Evolutionary conservation across 352 stramenopile species (phyloP).

Genomic region (Phytophthora brassicae): DNA sequence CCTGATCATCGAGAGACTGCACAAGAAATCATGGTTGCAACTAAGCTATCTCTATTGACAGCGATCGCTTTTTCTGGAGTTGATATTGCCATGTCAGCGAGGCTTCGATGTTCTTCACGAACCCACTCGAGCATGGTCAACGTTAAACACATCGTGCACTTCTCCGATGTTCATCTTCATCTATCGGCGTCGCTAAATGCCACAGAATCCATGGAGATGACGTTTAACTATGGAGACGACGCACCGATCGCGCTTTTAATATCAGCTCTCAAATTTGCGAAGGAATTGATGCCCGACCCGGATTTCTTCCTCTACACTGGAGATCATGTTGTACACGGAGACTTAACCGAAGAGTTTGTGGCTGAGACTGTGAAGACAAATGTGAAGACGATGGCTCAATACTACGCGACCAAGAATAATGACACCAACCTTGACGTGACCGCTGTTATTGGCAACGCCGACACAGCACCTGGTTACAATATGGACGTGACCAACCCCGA

Average conservation of each 20-base stretch:
- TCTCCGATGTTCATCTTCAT: constrained; percentile 77
- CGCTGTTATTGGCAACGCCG: constrained; percentile 66
- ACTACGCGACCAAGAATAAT: constrained; percentile 39
- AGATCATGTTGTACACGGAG: constrained; percentile 61
- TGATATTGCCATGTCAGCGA: not conserved
- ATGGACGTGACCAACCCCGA: constrained; percentile 70
- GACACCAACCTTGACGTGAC: constrained; percentile 46
- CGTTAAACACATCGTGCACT: constrained; percentile 66
- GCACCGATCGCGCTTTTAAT: constrained; percentile 50
- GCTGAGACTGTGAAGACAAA: constrained; percentile 52
- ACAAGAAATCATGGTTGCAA: not conserved
- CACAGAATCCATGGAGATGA: constrained; percentile 34
- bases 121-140: constrained; percentile 1
- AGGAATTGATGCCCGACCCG: constrained; percentile 52
- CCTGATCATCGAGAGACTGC: not conserved
- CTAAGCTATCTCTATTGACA: not conserved
- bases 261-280: constrained; percentile 62
- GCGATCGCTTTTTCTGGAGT: not conserved
- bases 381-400: constrained; percentile 62
- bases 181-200: constrained; percentile 45
- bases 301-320: constrained; percentile 78
- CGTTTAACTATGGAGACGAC: constrained; percentile 46
- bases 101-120: constrained; percentile 1
- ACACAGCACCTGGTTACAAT: constrained; percentile 66
- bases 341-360: constrained; percentile 53